These are phyloP conservation scores for Diaporthe nobilis DNA, from an alignment of 2,329 filamentous ascomycete genomes.

Conservation along the genomic window DNA sequence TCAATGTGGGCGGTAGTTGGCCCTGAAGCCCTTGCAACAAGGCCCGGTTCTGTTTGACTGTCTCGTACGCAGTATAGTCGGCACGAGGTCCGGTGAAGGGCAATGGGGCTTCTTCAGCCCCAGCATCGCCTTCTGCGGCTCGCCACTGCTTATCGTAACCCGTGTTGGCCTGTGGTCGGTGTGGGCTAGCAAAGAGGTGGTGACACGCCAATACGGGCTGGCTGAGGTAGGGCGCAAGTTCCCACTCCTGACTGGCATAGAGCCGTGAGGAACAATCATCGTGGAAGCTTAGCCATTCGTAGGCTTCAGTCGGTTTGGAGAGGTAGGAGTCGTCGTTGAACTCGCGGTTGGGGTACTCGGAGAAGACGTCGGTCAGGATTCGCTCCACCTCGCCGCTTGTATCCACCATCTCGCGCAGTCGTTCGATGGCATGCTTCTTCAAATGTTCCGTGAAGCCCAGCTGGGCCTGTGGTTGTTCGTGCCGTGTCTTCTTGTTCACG, in stretches of 20 bases:
- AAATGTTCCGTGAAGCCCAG: constrained; percentile 80
- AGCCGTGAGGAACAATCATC: constrained; percentile 85
- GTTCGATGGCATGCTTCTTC: constrained; percentile 80
- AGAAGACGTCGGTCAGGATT: constrained; percentile 86
- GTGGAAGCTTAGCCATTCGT: constrained; percentile 97
- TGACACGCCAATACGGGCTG: constrained; percentile 93
- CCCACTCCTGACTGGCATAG: constrained; percentile 91
- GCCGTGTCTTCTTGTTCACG: constrained; percentile 60
- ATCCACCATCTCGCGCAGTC: constrained; percentile 82
- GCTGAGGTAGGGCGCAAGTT: constrained; percentile 87
- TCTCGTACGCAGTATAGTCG: constrained; percentile 85
- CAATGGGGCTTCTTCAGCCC: constrained; percentile 65
- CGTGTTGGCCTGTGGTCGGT: constrained; percentile 60
- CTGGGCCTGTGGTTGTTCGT: constrained; percentile 70
- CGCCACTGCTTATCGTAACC: constrained; percentile 62
- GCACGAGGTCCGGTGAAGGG: constrained; percentile 88
- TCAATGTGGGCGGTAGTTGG: constrained; percentile 78
- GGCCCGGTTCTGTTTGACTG: constrained; percentile 82
- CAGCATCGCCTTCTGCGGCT: constrained; percentile 60
- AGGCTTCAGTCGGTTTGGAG: constrained; percentile 87
- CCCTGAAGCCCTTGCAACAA: constrained; percentile 81
- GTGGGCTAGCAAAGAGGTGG: constrained; percentile 85
- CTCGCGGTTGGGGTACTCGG: constrained; percentile 86
- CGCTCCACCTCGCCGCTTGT: constrained; percentile 84
- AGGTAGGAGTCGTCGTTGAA: constrained; percentile 95